Percentiles rank a stretch among this genome's conserved stretches.
phyloP scores from a whole-genome alignment of 2,329 filamentous ascomycete species.

The Calonectria pseudoreteaudii region DNA sequence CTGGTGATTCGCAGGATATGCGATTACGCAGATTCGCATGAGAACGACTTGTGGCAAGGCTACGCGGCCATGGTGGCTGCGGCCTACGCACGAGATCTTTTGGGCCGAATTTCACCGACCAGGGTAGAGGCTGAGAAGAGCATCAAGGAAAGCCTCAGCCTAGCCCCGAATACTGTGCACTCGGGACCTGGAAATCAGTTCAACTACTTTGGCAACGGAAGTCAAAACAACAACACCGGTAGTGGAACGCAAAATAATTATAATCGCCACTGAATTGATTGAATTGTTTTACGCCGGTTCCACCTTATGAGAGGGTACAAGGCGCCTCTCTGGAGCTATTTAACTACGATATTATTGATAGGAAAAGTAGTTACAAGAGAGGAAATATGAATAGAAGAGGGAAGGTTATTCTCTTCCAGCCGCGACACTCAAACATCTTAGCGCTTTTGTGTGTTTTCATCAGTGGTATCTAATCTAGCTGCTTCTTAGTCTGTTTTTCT shows the following conservation, averaged over 20 bases:
- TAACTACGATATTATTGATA: too few relatives aligned
- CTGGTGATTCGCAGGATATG: slow-evolving; percentile 51
- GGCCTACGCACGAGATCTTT: slow-evolving; percentile 25
- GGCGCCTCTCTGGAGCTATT: too few relatives aligned
- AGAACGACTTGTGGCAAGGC: slow-evolving; percentile 43
- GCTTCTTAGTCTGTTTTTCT: too few relatives aligned
- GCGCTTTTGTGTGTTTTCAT: too few relatives aligned
- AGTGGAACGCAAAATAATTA: background rate
- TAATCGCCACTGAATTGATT: too few relatives aligned
- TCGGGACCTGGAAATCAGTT: background rate
- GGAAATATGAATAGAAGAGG: too few relatives aligned
- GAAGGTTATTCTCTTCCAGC: too few relatives aligned
- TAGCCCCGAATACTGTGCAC: background rate
- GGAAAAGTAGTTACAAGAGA: too few relatives aligned
- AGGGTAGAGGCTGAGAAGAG: background rate
- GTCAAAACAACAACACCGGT: background rate
- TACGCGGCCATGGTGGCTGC: slow-evolving; percentile 50
- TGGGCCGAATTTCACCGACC: background rate
- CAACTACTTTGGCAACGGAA: background rate
- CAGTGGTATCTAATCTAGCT: too few relatives aligned
- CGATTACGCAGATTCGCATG: slow-evolving; percentile 52
- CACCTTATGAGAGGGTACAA: too few relatives aligned
- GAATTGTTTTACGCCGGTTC: too few relatives aligned
- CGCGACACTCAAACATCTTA: too few relatives aligned
- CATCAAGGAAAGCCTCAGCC: background rate